Percentiles rank a stretch among this genome's conserved stretches.
These are phyloP conservation scores for Diaporthe sp. DNA, from an alignment of 2,329 filamentous ascomycete species.

Conservation along the genomic window DNA sequence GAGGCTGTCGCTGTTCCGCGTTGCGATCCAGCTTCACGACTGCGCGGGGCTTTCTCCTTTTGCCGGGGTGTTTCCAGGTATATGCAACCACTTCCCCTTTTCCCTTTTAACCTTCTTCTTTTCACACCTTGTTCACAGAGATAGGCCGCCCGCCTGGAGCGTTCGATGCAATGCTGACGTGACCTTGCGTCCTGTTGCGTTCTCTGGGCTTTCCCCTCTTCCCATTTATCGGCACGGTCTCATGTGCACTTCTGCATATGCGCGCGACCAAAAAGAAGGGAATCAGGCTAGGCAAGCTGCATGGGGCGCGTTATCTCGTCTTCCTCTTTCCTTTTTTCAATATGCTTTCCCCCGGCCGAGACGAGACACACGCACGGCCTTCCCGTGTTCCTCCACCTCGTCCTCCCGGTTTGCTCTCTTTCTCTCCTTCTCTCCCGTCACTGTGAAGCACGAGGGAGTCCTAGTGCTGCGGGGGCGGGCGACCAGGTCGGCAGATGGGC, in stretches of 20 bases:
- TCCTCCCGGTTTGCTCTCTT: background rate
- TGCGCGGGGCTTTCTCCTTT: background rate
- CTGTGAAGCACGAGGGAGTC: constrained; percentile 24
- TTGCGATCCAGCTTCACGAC: constrained; percentile 29
- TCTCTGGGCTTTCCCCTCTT: background rate
- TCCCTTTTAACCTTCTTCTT: background rate
- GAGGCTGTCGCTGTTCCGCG: constrained; percentile 8
- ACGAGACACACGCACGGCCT: background rate
- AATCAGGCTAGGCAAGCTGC: constrained; percentile 15
- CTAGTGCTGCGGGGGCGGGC: constrained; percentile 35
- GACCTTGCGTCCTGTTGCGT: background rate
- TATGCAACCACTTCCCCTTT: background rate
- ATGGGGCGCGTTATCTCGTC: constrained; percentile 4
- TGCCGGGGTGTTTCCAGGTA: background rate
- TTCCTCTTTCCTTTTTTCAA: background rate
- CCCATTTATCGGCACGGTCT: background rate
- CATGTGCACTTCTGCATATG: constrained; percentile 34
- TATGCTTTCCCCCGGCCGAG: constrained; percentile 7
- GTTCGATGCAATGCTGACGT: background rate
- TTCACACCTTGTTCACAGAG: background rate
- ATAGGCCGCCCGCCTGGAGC: background rate
- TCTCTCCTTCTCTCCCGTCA: background rate
- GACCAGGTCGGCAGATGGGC: constrained; percentile 35
- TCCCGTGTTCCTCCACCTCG: constrained; percentile 12
- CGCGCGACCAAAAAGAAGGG: background rate